A percentile compares a stretch with the other conserved stretches of the same genome.
Conservation (phyloP, 768 basidiomycete genomes). For the Stropharia rugosoannulata region DNA sequence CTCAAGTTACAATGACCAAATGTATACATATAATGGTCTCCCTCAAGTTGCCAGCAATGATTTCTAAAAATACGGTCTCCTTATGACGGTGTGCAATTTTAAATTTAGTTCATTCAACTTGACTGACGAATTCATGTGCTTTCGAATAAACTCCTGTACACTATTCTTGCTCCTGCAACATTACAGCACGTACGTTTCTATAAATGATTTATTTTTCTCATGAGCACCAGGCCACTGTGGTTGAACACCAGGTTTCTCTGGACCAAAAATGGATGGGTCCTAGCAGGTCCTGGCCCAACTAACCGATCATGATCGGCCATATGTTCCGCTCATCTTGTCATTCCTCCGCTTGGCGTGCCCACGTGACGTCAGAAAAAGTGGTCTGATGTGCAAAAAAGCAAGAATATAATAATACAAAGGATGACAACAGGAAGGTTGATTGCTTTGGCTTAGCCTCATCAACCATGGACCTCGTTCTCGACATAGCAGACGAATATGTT, state of each 20-base stretch:
- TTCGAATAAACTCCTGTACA: too few species aligned
- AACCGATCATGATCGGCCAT: constrained; percentile 3
- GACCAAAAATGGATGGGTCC: neutral
- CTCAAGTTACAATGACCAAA: too few species aligned
- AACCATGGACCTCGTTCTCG: constrained; percentile 84
- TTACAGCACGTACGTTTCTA: neutral
- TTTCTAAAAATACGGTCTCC: too few species aligned
- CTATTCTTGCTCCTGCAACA: too few species aligned
- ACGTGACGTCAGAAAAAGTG: constrained; percentile 36
- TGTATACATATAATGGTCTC: too few species aligned
- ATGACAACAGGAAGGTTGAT: neutral
- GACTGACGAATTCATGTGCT: too few species aligned
- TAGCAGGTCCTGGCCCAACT: too few species aligned
- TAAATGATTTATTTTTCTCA: neutral
- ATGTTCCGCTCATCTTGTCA: constrained; percentile 1
- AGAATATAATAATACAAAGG: constrained; percentile 24
- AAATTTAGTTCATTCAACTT: too few species aligned
- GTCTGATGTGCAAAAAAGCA: constrained; percentile 33
- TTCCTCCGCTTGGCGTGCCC: constrained; percentile 8
- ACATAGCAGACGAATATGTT: constrained; percentile 63
- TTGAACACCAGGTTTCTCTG: neutral
- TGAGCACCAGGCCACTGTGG: neutral
- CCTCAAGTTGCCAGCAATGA: too few species aligned
- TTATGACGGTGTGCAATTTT: too few species aligned
- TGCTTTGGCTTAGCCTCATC: constrained; percentile 1